Base-by-base conservation (phyloP, 2,329 filamentous ascomycete species). In the Xylariaceae sp. region DNA sequence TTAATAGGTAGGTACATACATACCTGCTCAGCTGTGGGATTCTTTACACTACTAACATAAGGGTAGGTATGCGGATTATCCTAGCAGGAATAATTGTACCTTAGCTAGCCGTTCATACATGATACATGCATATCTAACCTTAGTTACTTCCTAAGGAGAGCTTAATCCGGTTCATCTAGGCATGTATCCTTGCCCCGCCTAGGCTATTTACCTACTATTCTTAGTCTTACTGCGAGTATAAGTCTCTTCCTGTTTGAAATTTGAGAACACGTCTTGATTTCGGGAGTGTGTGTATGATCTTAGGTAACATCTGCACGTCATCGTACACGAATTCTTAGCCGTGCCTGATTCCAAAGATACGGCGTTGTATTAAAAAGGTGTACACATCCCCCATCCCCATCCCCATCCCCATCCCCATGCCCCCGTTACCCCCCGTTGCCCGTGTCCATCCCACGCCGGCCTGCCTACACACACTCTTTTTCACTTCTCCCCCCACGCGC, bases 231-330 rank as follows among this genome's bases (percentile, higher is more conserved):
- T 21, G 14, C 20, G 10, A 19, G 21, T 29, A 32, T n/a, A 42
- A 19, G 19, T 16, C 14, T 40, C 20, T 14, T 48, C 46, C 37
- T 21, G 19, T n/a, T 41, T n/a, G 37, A 37, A 12, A 40, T 16
- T 48, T 16, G 32, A 37, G 23, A 37, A 7, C 3, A 7, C 32
- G 26, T 10, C 37, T 59, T 20, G 48, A 37, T 37, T 50, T 43
- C 49, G 51, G n/a, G n/a, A n/a, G n/a, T n/a, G n/a, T n/a, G 56
- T 59, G 46, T 44, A 51, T 54, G 49, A 59, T 58, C 48, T 50
- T 58, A 57, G 56, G 59, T 63, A 65, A 57, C 61, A 60, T 50
- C 52, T 62, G 57, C 60, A 62, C 60, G 60, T 62, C 60, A 62
- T 62, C 48, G 52, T 45, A 60, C 23, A 51, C 44, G 45, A 50